phyloP scores from a whole-genome alignment of 2,329 filamentous ascomycete species.

The Penicillium polonicum region DNA sequence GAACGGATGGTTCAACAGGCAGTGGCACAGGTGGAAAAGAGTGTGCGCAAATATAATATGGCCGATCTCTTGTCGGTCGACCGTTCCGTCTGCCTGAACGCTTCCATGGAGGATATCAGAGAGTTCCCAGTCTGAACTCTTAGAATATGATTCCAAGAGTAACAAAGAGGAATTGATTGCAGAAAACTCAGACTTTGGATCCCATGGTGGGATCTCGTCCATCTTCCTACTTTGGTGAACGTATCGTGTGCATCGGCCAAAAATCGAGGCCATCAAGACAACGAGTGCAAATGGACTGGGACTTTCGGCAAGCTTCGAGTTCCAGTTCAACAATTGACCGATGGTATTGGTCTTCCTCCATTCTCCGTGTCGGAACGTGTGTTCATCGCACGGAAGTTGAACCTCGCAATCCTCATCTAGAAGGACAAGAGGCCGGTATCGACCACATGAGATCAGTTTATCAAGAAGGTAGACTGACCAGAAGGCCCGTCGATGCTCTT shows the following conservation, averaged over 20 bases:
- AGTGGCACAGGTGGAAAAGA: no score
- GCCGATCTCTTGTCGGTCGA: no score
- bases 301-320: conserved; percentile 15
- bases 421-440: conserved; percentile 21
- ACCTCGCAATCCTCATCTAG: conserved; percentile 28
- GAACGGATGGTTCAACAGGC: no score
- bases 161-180: conserved; percentile 34
- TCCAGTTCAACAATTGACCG: conserved; percentile 25
- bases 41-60: no score
- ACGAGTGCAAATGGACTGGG: conserved; percentile 30
- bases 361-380: conserved; percentile 18
- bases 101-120: no score
- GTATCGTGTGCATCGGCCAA: conserved; percentile 35
- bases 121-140: conserved; percentile 7
- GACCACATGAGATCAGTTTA: conserved; percentile 31
- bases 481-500: conserved; percentile 30
- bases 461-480: conserved; percentile 36
- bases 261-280: conserved; percentile 35
- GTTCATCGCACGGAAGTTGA: conserved; percentile 28
- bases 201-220: conserved; percentile 35
- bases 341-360: conserved; percentile 22
- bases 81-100: no score
- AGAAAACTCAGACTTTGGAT: conserved; percentile 37
- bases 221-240: conserved; percentile 24
- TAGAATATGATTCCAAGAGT: conserved; percentile 34